phyloP scores from a whole-genome alignment of 1,284 basidiomycete species.

The Vanrija humicola region DNA sequence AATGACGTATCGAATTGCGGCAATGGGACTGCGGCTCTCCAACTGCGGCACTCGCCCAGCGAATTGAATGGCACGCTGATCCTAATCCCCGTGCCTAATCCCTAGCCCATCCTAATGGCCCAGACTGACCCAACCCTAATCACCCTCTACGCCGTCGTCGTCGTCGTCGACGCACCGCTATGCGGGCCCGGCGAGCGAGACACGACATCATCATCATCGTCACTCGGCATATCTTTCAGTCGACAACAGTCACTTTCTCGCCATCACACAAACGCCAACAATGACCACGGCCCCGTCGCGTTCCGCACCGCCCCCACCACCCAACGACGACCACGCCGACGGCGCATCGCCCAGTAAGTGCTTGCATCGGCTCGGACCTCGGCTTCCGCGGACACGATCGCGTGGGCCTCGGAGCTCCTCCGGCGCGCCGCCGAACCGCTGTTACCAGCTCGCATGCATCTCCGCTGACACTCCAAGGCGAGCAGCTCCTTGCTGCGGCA shows the following conservation, averaged over 20 bases:
- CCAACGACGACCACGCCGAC: conserved; percentile 16
- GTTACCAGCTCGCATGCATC: too few relatives aligned
- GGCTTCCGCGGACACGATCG: background rate
- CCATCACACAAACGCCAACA: background rate
- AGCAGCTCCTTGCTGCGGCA: conserved; percentile 69
- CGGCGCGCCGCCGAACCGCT: background rate
- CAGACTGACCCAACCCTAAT: too few relatives aligned
- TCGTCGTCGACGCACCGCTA: too few relatives aligned
- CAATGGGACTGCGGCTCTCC: too few relatives aligned
- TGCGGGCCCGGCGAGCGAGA: too few relatives aligned
- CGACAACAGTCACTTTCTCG: background rate
- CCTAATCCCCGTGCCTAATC: too few relatives aligned
- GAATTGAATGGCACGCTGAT: too few relatives aligned
- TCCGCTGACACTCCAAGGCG: conserved; percentile 53
- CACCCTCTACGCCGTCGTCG: too few relatives aligned
- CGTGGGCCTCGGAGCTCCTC: background rate
- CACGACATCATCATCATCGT: background rate
- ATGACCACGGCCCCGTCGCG: conserved; percentile 32
- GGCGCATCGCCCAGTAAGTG: conserved; percentile 45
- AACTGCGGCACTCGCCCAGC: too few relatives aligned
- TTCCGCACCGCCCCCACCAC: conserved; percentile 40
- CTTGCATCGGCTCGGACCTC: background rate
- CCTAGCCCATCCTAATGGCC: too few relatives aligned
- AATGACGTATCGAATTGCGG: too few relatives aligned
- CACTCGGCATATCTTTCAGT: too few relatives aligned